A percentile compares a stretch with the other conserved stretches of the same genome.
phyloP scores from a whole-genome alignment of 2,329 filamentous ascomycete genomes.

The Metarhizium brunneum region DNA sequence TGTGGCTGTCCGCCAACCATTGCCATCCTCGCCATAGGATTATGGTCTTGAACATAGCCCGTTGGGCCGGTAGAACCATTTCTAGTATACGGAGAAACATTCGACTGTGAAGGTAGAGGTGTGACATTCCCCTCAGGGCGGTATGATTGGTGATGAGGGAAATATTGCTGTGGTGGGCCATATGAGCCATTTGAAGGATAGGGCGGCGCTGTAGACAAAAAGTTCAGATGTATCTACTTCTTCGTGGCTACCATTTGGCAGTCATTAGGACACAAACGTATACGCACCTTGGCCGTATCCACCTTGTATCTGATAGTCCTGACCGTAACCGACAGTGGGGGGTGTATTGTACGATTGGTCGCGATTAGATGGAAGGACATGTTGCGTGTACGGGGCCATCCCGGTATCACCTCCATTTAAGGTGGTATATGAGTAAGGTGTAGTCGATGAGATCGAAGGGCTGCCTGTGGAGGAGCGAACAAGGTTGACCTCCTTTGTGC shows the following conservation, averaged over 20 bases:
- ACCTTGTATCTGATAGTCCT: conserved; percentile 22
- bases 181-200: conserved; percentile 24
- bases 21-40: conserved; percentile 22
- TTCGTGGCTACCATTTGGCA: not conserved
- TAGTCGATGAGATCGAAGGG: conserved; percentile 74
- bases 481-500: conserved; percentile 56
- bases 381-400: conserved; percentile 20
- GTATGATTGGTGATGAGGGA: conserved; percentile 22
- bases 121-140: conserved; percentile 17
- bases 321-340: conserved; percentile 19
- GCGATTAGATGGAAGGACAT: conserved; percentile 27
- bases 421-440: conserved; percentile 61
- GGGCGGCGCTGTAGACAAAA: conserved; percentile 9
- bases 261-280: not conserved
- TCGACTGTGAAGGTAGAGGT: conserved; percentile 17
- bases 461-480: conserved; percentile 54
- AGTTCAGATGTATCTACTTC: not conserved
- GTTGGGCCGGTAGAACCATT: conserved; percentile 14
- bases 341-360: conserved; percentile 23
- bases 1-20: conserved; percentile 44
- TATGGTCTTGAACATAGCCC: conserved; percentile 21
- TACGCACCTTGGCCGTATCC: conserved; percentile 23
- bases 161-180: conserved; percentile 28
- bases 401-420: conserved; percentile 30
- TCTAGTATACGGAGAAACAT: conserved; percentile 16